phyloP scores from a whole-genome alignment of 148 eudicot species.

The Camellia lanceoleosa region DNA sequence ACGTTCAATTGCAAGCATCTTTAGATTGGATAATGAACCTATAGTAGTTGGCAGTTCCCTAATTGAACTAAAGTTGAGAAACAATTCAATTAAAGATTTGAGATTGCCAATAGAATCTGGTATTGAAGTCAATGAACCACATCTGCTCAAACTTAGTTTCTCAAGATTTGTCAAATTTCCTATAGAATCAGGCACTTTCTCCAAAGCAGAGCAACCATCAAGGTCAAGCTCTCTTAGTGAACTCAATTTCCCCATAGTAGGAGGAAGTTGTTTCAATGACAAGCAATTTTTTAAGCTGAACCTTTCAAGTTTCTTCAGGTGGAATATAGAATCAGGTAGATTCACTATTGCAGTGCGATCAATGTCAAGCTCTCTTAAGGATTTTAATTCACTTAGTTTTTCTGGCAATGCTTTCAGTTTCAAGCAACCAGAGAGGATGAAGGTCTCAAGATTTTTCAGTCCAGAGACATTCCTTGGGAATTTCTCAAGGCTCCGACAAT shows the following conservation, averaged over 20 bases:
- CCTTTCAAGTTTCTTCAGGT: conserved; percentile 43
- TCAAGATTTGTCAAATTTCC: conserved; percentile 39
- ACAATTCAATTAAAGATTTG: conserved; percentile 32
- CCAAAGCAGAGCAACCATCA: conserved; percentile 24
- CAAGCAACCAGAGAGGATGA: conserved; percentile 48
- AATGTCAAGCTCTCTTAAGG: conserved; percentile 33
- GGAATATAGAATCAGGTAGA: conserved; percentile 39
- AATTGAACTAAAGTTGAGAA: conserved; percentile 31
- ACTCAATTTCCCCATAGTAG: conserved; percentile 29
- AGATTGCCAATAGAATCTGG: conserved; percentile 45
- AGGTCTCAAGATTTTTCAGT: conserved; percentile 39
- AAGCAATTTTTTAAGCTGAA: conserved; percentile 38
- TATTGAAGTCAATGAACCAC: conserved; percentile 33
- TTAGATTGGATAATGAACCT: conserved; percentile 40
- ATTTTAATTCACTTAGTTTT: conserved; percentile 39
- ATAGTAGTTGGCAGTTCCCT: conserved; percentile 40
- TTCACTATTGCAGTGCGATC: conserved; percentile 42
- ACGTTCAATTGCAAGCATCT: conserved; percentile 25
- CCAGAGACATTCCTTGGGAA: conserved; percentile 56
- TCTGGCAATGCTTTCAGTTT: conserved; percentile 40
- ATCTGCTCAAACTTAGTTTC: conserved; percentile 29
- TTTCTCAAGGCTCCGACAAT: conserved; percentile 35
- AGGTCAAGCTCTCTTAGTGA: conserved; percentile 43
- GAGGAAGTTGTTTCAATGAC: conserved; percentile 37
- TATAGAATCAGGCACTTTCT: conserved; percentile 36